These are phyloP conservation scores for Zygosaccharomyces pseudorouxii DNA, from an alignment of 805 yeast species.

Conservation along the genomic window DNA sequence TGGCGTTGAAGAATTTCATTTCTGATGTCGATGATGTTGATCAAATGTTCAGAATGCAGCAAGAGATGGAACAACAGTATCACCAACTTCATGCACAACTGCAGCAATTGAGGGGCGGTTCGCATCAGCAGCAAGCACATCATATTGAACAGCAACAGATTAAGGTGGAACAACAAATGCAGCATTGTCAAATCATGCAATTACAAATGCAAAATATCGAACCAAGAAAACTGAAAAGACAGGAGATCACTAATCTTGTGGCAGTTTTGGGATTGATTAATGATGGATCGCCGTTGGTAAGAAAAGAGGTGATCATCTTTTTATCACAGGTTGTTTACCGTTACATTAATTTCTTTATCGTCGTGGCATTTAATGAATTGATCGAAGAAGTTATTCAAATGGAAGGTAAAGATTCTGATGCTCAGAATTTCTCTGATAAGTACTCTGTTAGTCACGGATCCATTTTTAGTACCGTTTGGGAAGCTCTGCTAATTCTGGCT, in stretches of 20 bases:
- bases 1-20: constrained; percentile 66
- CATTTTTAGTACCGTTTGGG: constrained; percentile 82
- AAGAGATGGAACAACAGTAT: constrained; percentile 32
- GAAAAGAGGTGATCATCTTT: constrained; percentile 78
- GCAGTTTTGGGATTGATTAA: constrained; percentile 62
- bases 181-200: constrained; percentile 27
- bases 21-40: constrained; percentile 44
- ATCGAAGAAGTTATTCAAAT: constrained; percentile 70
- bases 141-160: constrained; percentile 22
- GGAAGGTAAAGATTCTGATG: constrained; percentile 36
- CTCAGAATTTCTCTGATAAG: constrained; percentile 38
- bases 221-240: constrained; percentile 50
- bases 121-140: constrained; percentile 27
- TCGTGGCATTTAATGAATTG: constrained; percentile 79
- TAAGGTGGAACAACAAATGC: constrained; percentile 33
- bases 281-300: constrained; percentile 86
- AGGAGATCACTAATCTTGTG: constrained; percentile 66
- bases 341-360: constrained; percentile 69
- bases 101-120: constrained; percentile 27
- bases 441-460: constrained; percentile 81
- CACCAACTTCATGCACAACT: constrained; percentile 33
- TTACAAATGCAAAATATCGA: constrained; percentile 30
- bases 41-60: constrained; percentile 28
- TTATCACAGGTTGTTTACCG: constrained; percentile 68
- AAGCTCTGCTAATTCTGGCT: constrained; percentile 68